Evolutionary conservation across 1,284 basidiomycete species (phyloP).

Genomic region (Apiotrichum veenhuisii): DNA sequence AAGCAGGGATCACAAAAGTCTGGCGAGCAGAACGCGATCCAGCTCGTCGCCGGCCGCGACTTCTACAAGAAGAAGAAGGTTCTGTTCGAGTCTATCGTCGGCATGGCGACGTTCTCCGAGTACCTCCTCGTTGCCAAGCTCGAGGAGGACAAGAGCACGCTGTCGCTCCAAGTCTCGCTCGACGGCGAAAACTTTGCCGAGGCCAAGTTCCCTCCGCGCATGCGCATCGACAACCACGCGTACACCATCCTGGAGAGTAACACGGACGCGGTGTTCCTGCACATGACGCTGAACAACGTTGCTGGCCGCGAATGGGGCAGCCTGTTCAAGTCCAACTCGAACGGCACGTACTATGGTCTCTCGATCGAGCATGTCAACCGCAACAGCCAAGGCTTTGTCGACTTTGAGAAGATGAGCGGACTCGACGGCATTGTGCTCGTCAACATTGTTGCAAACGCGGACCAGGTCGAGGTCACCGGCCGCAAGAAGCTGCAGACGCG

Average conservation of each 20-base stretch:
- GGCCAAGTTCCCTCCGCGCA: conserved; percentile 82
- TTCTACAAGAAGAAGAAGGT: conserved; percentile 70
- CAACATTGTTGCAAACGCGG: conserved; percentile 74
- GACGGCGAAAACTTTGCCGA: conserved; percentile 80
- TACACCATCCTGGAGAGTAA: conserved; percentile 77
- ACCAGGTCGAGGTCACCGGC: conserved; percentile 68
- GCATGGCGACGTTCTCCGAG: conserved; percentile 94
- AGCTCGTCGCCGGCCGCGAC: conserved; percentile 72
- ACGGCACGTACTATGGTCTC: conserved; percentile 91
- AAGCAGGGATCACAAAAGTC: conserved; percentile 75
- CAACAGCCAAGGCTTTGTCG: conserved; percentile 79
- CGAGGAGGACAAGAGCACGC: conserved; percentile 39
- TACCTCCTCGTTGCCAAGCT: conserved; percentile 93
- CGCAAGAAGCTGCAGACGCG: conserved; percentile 74
- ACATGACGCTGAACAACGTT: conserved; percentile 83
- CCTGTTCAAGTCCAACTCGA: conserved; percentile 92
- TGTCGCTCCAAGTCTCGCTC: conserved; percentile 85
- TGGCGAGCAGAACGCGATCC: conserved; percentile 62
- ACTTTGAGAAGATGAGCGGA: conserved; percentile 97
- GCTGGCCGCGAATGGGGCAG: conserved; percentile 78
- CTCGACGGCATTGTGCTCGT: conserved; percentile 92
- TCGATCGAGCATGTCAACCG: conserved; percentile 87
- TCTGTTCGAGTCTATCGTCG: conserved; percentile 82
- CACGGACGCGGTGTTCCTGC: conserved; percentile 88
- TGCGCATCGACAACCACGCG: conserved; percentile 70